phyloP scores from a whole-genome alignment of 495 filamentous ascomycete genomes.

The Aspergillus panamensis region DNA sequence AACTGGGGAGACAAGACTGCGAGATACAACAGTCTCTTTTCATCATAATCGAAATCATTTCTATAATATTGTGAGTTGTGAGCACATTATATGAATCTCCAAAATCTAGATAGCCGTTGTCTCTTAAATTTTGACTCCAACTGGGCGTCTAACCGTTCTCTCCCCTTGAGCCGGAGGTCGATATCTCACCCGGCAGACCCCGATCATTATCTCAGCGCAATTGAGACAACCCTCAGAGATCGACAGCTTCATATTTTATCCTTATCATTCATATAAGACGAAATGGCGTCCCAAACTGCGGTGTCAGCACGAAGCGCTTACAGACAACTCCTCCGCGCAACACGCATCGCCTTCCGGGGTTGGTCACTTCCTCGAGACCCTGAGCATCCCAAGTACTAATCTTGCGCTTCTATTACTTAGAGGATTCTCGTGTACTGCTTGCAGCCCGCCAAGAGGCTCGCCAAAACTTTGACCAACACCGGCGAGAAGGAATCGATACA shows the following conservation, averaged over 20 bases:
- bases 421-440: constrained; percentile 59
- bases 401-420: constrained; percentile 36
- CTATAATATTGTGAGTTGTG: no score
- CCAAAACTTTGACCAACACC: constrained; percentile 63
- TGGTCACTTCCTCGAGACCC: neutral
- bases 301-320: constrained; percentile 74
- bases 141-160: no score
- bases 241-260: neutral
- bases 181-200: no score
- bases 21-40: no score
- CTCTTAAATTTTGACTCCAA: no score
- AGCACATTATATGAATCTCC: no score
- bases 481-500: constrained; percentile 49
- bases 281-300: constrained; percentile 27
- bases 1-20: no score
- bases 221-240: no score
- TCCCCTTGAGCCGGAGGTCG: no score
- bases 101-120: no score
- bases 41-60: no score
- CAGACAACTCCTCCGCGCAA: constrained; percentile 76
- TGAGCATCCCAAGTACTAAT: constrained; percentile 2
- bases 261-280: neutral
- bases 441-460: constrained; percentile 72
- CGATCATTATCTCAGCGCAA: neutral
- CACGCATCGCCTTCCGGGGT: constrained; percentile 78